phyloP scores from a whole-genome alignment of 2,329 filamentous ascomycete species.

The Thielaviopsis ethacetica region DNA sequence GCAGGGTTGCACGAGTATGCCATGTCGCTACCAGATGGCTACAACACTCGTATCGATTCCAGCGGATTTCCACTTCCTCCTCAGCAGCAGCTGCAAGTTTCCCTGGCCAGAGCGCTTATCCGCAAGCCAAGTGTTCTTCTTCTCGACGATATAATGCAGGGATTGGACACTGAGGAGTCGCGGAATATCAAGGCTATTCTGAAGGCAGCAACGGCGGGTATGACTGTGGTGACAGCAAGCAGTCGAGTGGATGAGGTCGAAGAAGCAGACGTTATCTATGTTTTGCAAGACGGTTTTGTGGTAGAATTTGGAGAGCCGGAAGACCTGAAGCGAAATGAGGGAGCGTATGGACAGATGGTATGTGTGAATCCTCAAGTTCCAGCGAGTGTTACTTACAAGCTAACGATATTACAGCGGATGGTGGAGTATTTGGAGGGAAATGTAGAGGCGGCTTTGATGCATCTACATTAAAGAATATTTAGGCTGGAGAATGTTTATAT shows the following conservation, averaged over 20 bases:
- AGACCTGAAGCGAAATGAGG: slow-evolving; percentile 34
- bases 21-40: slow-evolving; percentile 41
- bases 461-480: too few species aligned
- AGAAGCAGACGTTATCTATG: slow-evolving; percentile 27
- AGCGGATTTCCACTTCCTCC: slow-evolving; percentile 48
- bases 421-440: background rate
- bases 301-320: slow-evolving; percentile 28
- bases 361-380: slow-evolving; percentile 10
- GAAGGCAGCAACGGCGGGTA: slow-evolving; percentile 22
- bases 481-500: too few species aligned
- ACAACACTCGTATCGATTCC: slow-evolving; percentile 27
- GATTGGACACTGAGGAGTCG: slow-evolving; percentile 43
- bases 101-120: slow-evolving; percentile 47
- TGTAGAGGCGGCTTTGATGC: too few species aligned
- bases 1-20: slow-evolving; percentile 67
- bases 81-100: slow-evolving; percentile 47
- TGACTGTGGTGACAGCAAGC: slow-evolving; percentile 26
- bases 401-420: background rate
- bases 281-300: slow-evolving; percentile 26
- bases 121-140: slow-evolving; percentile 45
- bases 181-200: slow-evolving; percentile 37
- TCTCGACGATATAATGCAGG: slow-evolving; percentile 52
- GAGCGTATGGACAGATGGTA: slow-evolving; percentile 37
- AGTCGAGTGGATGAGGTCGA: slow-evolving; percentile 27
- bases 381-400: background rate